Evolutionary conservation across 2,329 filamentous ascomycete species (phyloP).

Genomic region (Gaeumannomyces sp.): DNA sequence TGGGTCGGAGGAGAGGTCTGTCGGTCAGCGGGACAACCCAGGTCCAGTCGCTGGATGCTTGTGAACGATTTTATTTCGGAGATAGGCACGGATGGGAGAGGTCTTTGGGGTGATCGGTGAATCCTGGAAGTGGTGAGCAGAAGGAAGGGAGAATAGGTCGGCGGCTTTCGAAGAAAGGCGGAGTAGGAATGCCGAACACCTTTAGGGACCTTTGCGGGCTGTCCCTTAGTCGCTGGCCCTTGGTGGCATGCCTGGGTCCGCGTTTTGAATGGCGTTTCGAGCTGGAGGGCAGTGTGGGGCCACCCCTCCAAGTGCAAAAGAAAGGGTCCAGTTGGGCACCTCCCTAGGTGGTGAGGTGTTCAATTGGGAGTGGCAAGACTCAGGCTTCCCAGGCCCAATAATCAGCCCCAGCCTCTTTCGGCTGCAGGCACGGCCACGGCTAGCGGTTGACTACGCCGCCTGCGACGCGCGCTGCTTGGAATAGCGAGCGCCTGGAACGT

Average conservation of each 20-base stretch:
- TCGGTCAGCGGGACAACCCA: not conserved
- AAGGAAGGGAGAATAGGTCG: not conserved
- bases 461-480: not conserved
- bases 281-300: not conserved
- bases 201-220: not conserved
- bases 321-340: not conserved
- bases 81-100: not conserved
- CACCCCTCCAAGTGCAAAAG: not conserved
- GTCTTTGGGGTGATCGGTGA: not conserved
- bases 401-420: not conserved
- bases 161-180: not conserved
- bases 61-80: not conserved
- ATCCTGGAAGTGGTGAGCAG: not conserved
- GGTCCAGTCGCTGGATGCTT: not conserved
- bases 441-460: not conserved
- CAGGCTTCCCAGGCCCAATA: not conserved
- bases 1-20: not conserved
- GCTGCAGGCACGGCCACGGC: not conserved
- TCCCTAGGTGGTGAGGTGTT: not conserved
- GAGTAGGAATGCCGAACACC: not conserved
- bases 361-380: not conserved
- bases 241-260: not conserved
- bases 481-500: not conserved
- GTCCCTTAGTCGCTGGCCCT: not conserved
- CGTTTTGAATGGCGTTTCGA: not conserved